Evolutionary conservation across 441 rosid genomes (phyloP).

Genomic region (Eruca vesicaria): DNA sequence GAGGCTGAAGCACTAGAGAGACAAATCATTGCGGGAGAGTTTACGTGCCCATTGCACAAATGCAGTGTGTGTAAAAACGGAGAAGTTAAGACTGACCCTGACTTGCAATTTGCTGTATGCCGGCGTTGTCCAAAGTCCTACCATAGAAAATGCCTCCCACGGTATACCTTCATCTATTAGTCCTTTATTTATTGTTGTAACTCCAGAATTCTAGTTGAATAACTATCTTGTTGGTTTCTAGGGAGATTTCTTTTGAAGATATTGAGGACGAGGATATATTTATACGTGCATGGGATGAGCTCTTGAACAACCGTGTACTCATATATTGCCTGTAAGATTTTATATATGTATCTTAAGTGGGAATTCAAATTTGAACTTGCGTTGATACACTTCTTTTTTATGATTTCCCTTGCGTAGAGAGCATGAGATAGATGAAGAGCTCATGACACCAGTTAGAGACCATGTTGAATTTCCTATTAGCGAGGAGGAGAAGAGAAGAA

Average conservation of each 20-base stretch:
- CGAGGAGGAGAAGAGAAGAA: slow-evolving; percentile 35
- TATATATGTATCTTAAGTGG: slow-evolving; percentile 3
- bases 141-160: slow-evolving; percentile 93
- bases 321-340: slow-evolving; percentile 86
- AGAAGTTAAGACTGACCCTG: slow-evolving; percentile 59
- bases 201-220: background rate
- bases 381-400: slow-evolving; percentile 26
- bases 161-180: slow-evolving; percentile 38
- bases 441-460: slow-evolving; percentile 80
- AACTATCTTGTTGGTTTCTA: slow-evolving; percentile 28
- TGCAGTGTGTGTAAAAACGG: slow-evolving; percentile 69
- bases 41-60: slow-evolving; percentile 86
- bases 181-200: slow-evolving; percentile 4
- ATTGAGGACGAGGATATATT: slow-evolving; percentile 43
- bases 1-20: slow-evolving; percentile 57
- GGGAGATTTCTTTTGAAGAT: slow-evolving; percentile 57
- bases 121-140: slow-evolving; percentile 92
- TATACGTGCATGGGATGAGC: slow-evolving; percentile 80
- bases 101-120: slow-evolving; percentile 86
- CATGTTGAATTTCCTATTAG: slow-evolving; percentile 66
- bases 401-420: slow-evolving; percentile 46
- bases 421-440: slow-evolving; percentile 63
- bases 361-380: slow-evolving; percentile 1
- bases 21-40: slow-evolving; percentile 60
- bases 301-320: slow-evolving; percentile 69